A percentile compares a stretch with the other conserved stretches of the same genome.
These are phyloP conservation scores for Lactarius tabidus DNA, from an alignment of 768 basidiomycete genomes.

Conservation along the genomic window DNA sequence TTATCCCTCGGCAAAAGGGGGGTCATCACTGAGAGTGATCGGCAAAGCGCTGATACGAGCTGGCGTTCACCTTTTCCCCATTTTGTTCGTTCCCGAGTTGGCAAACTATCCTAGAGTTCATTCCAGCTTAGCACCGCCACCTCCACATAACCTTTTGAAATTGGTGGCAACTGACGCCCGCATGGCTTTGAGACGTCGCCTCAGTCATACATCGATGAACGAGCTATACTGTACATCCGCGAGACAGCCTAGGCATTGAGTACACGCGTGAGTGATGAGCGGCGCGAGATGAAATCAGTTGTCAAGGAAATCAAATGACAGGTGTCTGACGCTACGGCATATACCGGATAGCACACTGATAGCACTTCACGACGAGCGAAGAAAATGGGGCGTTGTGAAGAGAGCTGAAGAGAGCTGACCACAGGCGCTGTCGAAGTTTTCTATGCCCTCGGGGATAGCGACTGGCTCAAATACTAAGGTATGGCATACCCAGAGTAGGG, in stretches of 20 bases:
- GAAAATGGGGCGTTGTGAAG: constrained; percentile 37
- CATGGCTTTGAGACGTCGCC: constrained; percentile 46
- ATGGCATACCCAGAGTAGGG: constrained; percentile 34
- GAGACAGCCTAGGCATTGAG: constrained; percentile 79
- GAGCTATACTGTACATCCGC: constrained; percentile 77
- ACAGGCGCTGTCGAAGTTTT: constrained; percentile 53
- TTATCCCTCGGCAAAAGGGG: constrained; percentile 33
- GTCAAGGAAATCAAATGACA: constrained; percentile 44
- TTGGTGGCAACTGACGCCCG: constrained; percentile 63
- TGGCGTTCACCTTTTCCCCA: constrained; percentile 31
- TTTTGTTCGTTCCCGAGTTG: constrained; percentile 33
- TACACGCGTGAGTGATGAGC: constrained; percentile 75
- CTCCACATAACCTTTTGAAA: constrained; percentile 55
- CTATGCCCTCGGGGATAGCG: constrained; percentile 52
- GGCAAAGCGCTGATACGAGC: constrained; percentile 5
- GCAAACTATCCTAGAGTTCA: constrained; percentile 39
- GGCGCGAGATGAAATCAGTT: constrained; percentile 43
- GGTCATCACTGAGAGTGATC: constrained; percentile 9
- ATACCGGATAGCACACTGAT: constrained; percentile 53
- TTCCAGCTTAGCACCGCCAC: constrained; percentile 45
- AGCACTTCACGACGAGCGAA: constrained; percentile 54
- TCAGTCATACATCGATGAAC: constrained; percentile 60
- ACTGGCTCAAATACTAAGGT: constrained; percentile 40
- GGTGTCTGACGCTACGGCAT: constrained; percentile 40
- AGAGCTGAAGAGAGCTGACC: constrained; percentile 45